Percentiles rank a stretch among this genome's conserved stretches.
These are phyloP conservation scores for Sugiyamaella mastotermitis DNA, from an alignment of 805 yeast genomes.

Conservation along the genomic window DNA sequence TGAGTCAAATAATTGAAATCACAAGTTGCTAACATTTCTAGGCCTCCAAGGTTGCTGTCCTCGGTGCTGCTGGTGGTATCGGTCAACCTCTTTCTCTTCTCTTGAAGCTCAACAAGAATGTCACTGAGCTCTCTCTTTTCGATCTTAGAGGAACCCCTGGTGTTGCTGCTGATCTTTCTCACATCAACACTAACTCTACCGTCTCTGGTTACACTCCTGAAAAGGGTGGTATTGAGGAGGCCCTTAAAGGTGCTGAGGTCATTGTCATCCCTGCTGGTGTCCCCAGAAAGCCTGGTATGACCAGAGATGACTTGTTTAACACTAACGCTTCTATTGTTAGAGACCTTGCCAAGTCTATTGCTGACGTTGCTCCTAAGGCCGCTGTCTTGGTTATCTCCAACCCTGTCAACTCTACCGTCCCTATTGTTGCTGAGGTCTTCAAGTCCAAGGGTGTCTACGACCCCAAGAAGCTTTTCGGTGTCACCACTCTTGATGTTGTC, in stretches of 20 bases:
- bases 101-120: conserved; percentile 82
- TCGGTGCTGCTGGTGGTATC: conserved; percentile 96
- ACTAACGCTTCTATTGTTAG: conserved; percentile 94
- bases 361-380: conserved; percentile 80
- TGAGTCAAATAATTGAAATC: not conserved
- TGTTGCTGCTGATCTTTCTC: conserved; percentile 94
- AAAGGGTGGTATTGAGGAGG: conserved; percentile 54
- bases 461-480: conserved; percentile 91
- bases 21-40: conserved; percentile 6
- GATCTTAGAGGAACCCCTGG: conserved; percentile 93
- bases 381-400: conserved; percentile 77
- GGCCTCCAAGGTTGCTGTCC: conserved; percentile 65
- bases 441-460: conserved; percentile 81
- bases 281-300: conserved; percentile 98
- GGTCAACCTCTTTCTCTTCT: conserved; percentile 87
- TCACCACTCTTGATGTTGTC: conserved; percentile 87
- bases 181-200: conserved; percentile 84
- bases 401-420: conserved; percentile 97
- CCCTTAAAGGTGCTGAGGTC: conserved; percentile 65
- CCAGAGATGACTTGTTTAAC: conserved; percentile 94
- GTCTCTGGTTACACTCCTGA: conserved; percentile 88
- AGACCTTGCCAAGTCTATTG: conserved; percentile 82
- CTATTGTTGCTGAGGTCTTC: conserved; percentile 90
- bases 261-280: conserved; percentile 96
- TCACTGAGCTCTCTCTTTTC: conserved; percentile 77